Conservation (phyloP, 1,284 basidiomycete species). For the Ustilago vetiveriae region DNA sequence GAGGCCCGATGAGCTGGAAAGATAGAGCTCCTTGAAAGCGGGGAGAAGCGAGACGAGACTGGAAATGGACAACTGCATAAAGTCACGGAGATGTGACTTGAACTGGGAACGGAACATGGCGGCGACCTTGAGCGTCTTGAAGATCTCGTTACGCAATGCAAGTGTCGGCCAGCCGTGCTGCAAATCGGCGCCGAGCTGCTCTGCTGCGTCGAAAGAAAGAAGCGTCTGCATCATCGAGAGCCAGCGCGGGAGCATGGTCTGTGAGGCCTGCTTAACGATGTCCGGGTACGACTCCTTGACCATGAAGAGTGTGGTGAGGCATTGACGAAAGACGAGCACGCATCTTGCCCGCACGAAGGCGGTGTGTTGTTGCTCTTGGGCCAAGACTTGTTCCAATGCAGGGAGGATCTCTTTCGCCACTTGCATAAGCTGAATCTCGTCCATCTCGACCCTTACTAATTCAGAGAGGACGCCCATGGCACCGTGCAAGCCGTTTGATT, state of each 20-base stretch:
- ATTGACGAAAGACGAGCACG: slow-evolving; percentile 88
- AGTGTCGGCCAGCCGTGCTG: slow-evolving; percentile 47
- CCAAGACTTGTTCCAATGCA: slow-evolving; percentile 51
- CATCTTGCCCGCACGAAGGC: slow-evolving; percentile 74
- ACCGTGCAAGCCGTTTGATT: slow-evolving; percentile 49
- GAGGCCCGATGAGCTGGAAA: slow-evolving; percentile 69
- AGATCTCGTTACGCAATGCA: slow-evolving; percentile 53
- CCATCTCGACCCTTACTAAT: slow-evolving; percentile 62
- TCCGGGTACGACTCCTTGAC: slow-evolving; percentile 90
- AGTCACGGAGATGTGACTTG: slow-evolving; percentile 33
- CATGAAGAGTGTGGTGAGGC: slow-evolving; percentile 88
- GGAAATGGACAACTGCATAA: slow-evolving; percentile 36
- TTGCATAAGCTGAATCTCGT: slow-evolving; percentile 62
- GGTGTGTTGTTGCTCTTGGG: slow-evolving; percentile 36
- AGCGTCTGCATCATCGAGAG: slow-evolving; percentile 50
- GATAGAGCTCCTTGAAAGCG: slow-evolving; percentile 39
- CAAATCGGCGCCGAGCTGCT: slow-evolving; percentile 14
- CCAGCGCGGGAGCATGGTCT: slow-evolving; percentile 86
- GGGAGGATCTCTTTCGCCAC: slow-evolving; percentile 60
- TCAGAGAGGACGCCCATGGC: slow-evolving; percentile 61
- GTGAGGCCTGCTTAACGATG: slow-evolving; percentile 82
- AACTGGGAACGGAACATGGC: slow-evolving; percentile 56
- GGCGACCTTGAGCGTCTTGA: slow-evolving; percentile 60
- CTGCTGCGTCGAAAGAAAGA: slow-evolving; percentile 20
- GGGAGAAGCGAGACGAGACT: slow-evolving; percentile 46